A percentile compares a stretch with the other conserved stretches of the same genome.
phyloP scores from a whole-genome alignment of 176 grass and related monocot species.

The Aegilops speltoides region DNA sequence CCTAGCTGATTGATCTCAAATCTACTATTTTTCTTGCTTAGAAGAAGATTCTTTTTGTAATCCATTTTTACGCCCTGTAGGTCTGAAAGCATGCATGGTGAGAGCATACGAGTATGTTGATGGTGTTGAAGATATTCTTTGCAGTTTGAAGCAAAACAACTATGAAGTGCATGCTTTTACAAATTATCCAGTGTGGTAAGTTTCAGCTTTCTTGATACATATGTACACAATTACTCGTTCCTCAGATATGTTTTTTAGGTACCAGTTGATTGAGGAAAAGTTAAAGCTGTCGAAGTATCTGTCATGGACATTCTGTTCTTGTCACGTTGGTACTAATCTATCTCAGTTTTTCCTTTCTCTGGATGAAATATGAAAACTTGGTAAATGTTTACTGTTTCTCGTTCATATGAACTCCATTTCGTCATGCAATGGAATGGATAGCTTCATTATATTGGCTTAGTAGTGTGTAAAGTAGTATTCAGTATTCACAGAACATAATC shows the following conservation, averaged over 20 bases:
- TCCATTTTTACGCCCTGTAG: constrained; percentile 35
- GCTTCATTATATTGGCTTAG: neutral
- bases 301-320: constrained; percentile 98
- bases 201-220: constrained; percentile 31
- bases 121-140: constrained; percentile 78
- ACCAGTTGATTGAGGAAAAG: constrained; percentile 90
- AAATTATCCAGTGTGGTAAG: constrained; percentile 95
- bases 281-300: constrained; percentile 92
- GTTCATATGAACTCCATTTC: neutral
- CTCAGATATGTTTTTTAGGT: constrained; percentile 73
- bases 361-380: neutral
- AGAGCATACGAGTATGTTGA: constrained; percentile 82
- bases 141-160: constrained; percentile 74
- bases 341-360: constrained; percentile 15
- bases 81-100: constrained; percentile 94
- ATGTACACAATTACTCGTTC: constrained; percentile 22
- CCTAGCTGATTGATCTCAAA: neutral
- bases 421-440: neutral
- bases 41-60: neutral
- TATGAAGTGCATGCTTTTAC: constrained; percentile 98
- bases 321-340: constrained; percentile 55
- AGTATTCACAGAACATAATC: neutral
- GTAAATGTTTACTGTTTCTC: neutral
- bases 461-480: neutral
- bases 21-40: neutral